A percentile compares a stretch with the other conserved stretches of the same genome.
Evolutionary conservation across 2,329 filamentous ascomycete species (phyloP).

Genomic region (Phoma herbarum): DNA sequence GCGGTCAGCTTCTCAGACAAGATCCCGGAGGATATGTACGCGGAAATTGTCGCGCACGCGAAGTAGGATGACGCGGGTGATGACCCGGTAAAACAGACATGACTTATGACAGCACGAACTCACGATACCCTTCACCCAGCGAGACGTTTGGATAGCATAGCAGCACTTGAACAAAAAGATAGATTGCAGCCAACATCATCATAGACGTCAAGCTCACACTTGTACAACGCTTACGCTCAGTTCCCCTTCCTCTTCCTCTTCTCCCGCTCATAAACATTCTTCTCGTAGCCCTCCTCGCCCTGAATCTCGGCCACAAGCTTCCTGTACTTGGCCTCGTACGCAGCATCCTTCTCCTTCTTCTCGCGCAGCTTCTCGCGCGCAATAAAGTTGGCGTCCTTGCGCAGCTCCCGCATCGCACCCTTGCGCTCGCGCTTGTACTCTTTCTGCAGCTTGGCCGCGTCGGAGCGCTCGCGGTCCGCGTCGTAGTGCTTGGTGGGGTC

Average conservation of each 20-base stretch:
- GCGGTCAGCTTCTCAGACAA: constrained; percentile 88
- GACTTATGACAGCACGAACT: constrained; percentile 19
- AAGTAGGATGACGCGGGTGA: constrained; percentile 58
- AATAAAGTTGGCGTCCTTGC: constrained; percentile 95
- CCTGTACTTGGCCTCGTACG: constrained; percentile 97
- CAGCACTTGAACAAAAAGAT: background rate
- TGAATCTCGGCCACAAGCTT: constrained; percentile 93
- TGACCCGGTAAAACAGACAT: background rate
- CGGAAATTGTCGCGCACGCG: constrained; percentile 87
- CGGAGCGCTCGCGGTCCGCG: constrained; percentile 87
- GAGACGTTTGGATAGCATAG: too few species aligned
- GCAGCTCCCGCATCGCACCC: constrained; percentile 89
- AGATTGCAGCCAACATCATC: background rate
- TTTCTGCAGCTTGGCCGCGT: constrained; percentile 81
- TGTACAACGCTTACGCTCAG: background rate
- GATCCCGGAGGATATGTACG: constrained; percentile 89
- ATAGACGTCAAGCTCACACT: background rate
- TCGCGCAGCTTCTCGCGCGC: constrained; percentile 86
- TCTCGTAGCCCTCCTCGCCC: constrained; percentile 85
- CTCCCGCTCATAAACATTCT: constrained; percentile 89
- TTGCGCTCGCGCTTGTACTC: constrained; percentile 97
- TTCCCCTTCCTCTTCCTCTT: constrained; percentile 72
- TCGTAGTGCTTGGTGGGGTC: constrained; percentile 98
- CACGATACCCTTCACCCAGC: constrained; percentile 22
- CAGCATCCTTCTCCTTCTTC: constrained; percentile 92